phyloP scores from a whole-genome alignment of 2,329 filamentous ascomycete genomes.

The Stromatinia cepivora region DNA sequence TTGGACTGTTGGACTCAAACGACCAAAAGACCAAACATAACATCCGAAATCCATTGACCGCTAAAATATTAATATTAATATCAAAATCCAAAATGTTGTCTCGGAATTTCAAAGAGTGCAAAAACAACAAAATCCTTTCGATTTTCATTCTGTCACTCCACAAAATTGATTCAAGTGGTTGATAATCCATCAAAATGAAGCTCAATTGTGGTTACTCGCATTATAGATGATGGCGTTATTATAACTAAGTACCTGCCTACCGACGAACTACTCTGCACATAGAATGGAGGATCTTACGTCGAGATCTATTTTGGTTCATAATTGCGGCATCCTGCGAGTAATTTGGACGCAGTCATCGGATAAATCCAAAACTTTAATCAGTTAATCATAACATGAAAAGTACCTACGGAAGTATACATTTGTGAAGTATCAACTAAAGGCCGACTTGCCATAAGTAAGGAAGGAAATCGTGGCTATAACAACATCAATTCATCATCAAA shows the following conservation, averaged over 20 bases:
- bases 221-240: no score
- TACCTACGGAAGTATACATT: background rate
- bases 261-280: no score
- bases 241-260: background rate
- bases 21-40: background rate
- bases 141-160: background rate
- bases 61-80: background rate
- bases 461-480: background rate
- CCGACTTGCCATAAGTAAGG: background rate
- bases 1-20: background rate
- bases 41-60: background rate
- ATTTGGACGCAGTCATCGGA: background rate
- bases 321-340: constrained; percentile 2
- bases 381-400: constrained; percentile 3
- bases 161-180: background rate
- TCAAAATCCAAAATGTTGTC: background rate
- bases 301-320: background rate
- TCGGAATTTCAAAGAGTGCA: background rate
- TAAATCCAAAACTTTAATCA: background rate
- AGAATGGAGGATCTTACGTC: no score
- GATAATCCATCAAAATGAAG: no score
- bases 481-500: background rate
- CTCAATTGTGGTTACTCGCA: no score
- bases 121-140: background rate
- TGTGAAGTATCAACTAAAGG: background rate